Base-by-base conservation (phyloP, 2,329 filamentous ascomycete species). In the Paracoccidioides brasiliensis region DNA sequence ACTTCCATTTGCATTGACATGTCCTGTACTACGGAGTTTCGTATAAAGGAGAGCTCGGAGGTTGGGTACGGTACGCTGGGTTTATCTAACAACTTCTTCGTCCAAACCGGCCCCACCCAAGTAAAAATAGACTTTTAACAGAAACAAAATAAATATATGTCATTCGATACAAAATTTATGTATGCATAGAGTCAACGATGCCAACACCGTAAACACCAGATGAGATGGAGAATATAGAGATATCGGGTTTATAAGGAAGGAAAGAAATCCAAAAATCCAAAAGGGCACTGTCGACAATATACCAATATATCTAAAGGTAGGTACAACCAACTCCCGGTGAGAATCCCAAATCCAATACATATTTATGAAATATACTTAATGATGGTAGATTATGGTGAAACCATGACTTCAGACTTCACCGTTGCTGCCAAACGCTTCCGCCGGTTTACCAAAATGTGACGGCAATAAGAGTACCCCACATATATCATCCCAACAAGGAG, bases 361-460 rank as follows among this genome's bases (percentile, higher is more conserved):
- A 5, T 12, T n/a, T 15, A 52, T n/a, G 50, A 37, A 8, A 53
- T 38, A 45, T 44, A 30, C 3, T 12, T 9, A 37, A 28, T 6
- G 22, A 28, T 22, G 15, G 28, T 38, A 2, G 45, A 22, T 44
- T 41, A 53, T 5, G 52, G 41, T n/a, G 41, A 45, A 37, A 35
- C 41, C 12, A 14, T 33, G n/a, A 53, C 14, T 55, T 58, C 54
- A 42, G 37, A 22, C 53, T 55, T 57, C 45, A 6, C 35, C 10
- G 52, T 3, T 28, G 32, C 43, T 40, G n/a, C 52, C 42, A 53
- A 7, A 32, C 52, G 52, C 9, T 40, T 53, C 41, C 52, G 52
- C 15, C 52, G 52, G 40, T 28, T 46, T 6, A 41, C 12, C n/a
- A 44, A 22, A 10, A 45, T 12, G 38, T 41, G 52, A 12, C 52